Conservation (phyloP, 805 yeast species). For the Blastobotrys mokoenaii region DNA sequence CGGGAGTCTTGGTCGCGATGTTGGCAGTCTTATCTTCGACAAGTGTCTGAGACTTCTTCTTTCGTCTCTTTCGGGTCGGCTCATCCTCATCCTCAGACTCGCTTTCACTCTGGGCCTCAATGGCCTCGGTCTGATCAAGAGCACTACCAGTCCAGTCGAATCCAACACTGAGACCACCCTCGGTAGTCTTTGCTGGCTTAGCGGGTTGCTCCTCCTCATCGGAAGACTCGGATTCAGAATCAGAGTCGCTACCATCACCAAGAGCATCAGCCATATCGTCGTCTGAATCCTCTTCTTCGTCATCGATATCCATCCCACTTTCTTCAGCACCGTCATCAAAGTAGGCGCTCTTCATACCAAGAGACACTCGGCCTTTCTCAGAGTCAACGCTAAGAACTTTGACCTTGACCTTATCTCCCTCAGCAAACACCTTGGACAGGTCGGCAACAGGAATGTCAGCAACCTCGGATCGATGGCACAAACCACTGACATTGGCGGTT, state of each 20-base stretch:
- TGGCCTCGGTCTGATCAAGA: constrained; percentile 54
- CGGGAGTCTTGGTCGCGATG: constrained; percentile 77
- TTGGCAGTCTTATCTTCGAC: constrained; percentile 81
- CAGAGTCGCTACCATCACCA: constrained; percentile 21
- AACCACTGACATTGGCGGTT: constrained; percentile 67
- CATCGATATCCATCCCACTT: constrained; percentile 21
- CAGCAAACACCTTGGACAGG: constrained; percentile 59
- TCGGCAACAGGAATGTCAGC: constrained; percentile 54
- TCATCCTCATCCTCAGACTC: constrained; percentile 49
- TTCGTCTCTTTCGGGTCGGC: constrained; percentile 20
- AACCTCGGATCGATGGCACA: constrained; percentile 79
- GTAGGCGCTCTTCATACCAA: constrained; percentile 93
- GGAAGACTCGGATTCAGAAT: constrained; percentile 27
- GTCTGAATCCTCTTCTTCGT: constrained; percentile 19
- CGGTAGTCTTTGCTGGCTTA: constrained; percentile 15
- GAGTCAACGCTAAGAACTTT: constrained; percentile 56
- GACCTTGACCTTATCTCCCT: constrained; percentile 87
- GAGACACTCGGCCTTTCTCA: constrained; percentile 65
- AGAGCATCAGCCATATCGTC: constrained; percentile 21
- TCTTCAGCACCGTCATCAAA: constrained; percentile 40
- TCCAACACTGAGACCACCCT: constrained; percentile 66
- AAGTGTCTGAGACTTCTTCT: constrained; percentile 37
- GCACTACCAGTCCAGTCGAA: constrained; percentile 95
- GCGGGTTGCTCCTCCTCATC: constrained; percentile 28
- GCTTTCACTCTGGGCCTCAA: constrained; percentile 39